phyloP scores from a whole-genome alignment of 768 basidiomycete genomes.

The Kwoniella bestiolae region DNA sequence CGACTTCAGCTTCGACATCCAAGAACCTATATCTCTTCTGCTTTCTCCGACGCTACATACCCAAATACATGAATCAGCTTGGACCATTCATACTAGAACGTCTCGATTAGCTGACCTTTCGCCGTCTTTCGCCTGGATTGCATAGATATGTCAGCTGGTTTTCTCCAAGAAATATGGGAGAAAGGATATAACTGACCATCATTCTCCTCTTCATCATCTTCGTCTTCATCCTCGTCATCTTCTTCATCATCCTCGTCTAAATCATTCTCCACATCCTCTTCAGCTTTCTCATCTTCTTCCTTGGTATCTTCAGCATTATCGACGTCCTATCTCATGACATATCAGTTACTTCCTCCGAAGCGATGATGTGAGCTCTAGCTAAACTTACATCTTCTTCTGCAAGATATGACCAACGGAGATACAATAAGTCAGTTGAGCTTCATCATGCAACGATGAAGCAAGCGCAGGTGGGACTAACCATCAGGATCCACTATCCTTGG shows the following conservation, averaged over 20 bases:
- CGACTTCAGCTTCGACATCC: slow-evolving; percentile 94
- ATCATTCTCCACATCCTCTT: slow-evolving; percentile 52
- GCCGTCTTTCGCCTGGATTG: slow-evolving; percentile 15
- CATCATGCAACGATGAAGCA: neutral
- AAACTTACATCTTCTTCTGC: slow-evolving; percentile 29
- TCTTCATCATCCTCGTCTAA: slow-evolving; percentile 31
- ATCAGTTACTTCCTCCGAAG: neutral
- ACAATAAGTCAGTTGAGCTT: slow-evolving; percentile 8
- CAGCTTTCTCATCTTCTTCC: slow-evolving; percentile 27
- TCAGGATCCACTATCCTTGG: slow-evolving; percentile 42
- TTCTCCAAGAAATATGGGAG: neutral
- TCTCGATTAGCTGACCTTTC: slow-evolving; percentile 24
- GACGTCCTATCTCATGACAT: slow-evolving; percentile 8
- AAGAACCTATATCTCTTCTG: slow-evolving; percentile 77
- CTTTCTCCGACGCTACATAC: slow-evolving; percentile 48
- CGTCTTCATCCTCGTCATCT: slow-evolving; percentile 58
- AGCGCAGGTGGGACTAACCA: slow-evolving; percentile 29
- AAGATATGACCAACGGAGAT: neutral
- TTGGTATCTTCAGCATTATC: slow-evolving; percentile 15
- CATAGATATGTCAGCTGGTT: neutral
- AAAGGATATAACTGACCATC: slow-evolving; percentile 16
- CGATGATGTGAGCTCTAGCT: neutral
- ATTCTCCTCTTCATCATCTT: slow-evolving; percentile 43
- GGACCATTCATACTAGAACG: neutral
- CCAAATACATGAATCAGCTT: slow-evolving; percentile 14